Evolutionary conservation across 768 basidiomycete species (phyloP).

Genomic region (Lentinula lateritia): DNA sequence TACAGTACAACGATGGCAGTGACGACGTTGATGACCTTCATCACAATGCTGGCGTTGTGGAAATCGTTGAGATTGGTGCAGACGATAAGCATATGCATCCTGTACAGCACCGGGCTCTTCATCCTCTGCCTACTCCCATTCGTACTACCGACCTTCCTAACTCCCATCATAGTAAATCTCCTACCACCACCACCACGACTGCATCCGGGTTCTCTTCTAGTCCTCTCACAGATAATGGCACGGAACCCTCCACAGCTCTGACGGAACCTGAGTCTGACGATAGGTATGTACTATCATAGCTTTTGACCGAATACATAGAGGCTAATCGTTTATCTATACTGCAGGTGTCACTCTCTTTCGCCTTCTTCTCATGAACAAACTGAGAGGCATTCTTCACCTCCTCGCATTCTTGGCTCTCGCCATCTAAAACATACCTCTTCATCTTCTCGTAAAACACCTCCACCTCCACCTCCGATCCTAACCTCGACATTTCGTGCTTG

Average conservation of each 20-base stretch:
- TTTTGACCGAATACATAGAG: background rate
- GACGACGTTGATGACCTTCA: conserved; percentile 5
- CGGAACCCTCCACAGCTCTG: background rate
- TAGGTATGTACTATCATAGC: background rate
- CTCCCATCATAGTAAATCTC: background rate
- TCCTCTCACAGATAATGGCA: background rate
- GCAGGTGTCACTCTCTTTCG: background rate
- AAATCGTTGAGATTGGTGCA: conserved; percentile 6
- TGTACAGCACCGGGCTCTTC: conserved; percentile 27
- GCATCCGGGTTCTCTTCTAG: conserved; percentile 11
- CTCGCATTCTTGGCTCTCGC: conserved; percentile 11
- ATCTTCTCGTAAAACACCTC: conserved; percentile 7
- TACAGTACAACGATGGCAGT: conserved; percentile 9
- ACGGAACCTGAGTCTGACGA: background rate
- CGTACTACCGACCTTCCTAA: conserved; percentile 5
- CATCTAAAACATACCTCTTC: conserved; percentile 2
- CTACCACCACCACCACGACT: background rate
- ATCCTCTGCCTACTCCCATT: background rate
- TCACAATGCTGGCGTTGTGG: background rate
- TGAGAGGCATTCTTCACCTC: background rate
- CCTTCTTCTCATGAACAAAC: background rate
- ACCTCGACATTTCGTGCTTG: conserved; percentile 48
- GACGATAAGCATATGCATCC: conserved; percentile 51
- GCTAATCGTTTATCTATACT: background rate
- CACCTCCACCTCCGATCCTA: conserved; percentile 29